Evolutionary conservation across 768 basidiomycete genomes (phyloP), one percentile per base, ranked within the genome.

Genomic region (Psilocybe azurescens): DNA sequence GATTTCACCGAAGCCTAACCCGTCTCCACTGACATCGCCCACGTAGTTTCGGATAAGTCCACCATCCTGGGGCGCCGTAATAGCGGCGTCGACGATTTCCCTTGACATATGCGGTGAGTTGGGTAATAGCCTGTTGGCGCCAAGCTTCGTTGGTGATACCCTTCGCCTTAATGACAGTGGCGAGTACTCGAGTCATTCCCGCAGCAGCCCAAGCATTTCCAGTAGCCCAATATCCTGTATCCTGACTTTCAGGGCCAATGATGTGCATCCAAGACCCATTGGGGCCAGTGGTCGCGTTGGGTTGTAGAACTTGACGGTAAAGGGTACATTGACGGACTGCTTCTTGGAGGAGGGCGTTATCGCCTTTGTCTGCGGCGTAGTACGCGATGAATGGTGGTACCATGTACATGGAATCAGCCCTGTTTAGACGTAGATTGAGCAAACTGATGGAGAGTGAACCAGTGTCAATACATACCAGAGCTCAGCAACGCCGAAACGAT

Each of bases 151-250:
- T 54, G 36, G 70, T 63, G 47, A 55, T 28, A 5, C 46, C 47
- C 13, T 7, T 24, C 11, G 62, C 52, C 49, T 63, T 63, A 13
- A 58, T 70, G 13, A 83, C 70, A 0, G 81, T 81, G n/a, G 81
- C 81, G 46, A 84, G 74, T 3, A 91, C 87, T 13, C 89, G 80
- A 13, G 86, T 72, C 84, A 89, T 88, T 0, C 90, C 90, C 0
- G 83, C 84, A 2, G 87, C 88, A 0, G 89, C 90, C 91, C 91
- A 91, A 0, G 78, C 89, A 64, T 91, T 92, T 3, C 86, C 86
- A 50, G 81, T 82, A 0, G 79, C 75, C 82, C 82, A 84, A 2
- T 81, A 57, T 2, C 81, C 81, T 0, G 72, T 65, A 56, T 83
- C 82, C 41, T 65, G 51, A 56, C 68, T 70, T 36, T 72, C 56